Conservation (phyloP, 1,139 yeast species). For the Blastobotrys apis region DNA sequence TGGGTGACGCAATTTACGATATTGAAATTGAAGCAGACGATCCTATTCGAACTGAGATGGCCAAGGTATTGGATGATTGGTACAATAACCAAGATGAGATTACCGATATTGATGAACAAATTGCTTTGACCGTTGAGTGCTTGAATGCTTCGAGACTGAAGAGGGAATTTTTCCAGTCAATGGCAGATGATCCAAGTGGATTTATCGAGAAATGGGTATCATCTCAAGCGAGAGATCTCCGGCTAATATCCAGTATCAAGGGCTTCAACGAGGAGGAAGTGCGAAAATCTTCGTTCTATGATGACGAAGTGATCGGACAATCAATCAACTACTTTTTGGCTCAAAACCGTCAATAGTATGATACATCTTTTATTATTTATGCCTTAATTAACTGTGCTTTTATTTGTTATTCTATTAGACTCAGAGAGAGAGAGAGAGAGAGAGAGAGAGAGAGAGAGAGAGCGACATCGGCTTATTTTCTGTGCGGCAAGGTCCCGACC, state of each 20-base stretch:
- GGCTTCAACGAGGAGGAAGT: slow-evolving; percentile 89
- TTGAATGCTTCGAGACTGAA: slow-evolving; percentile 61
- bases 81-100: slow-evolving; percentile 49
- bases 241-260: slow-evolving; percentile 77
- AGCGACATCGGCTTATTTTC: neutral
- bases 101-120: slow-evolving; percentile 54
- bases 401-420: too few species aligned
- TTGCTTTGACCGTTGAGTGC: slow-evolving; percentile 59
- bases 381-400: too few species aligned
- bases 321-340: slow-evolving; percentile 59
- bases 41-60: slow-evolving; percentile 45
- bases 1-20: slow-evolving; percentile 79
- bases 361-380: neutral
- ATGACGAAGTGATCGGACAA: slow-evolving; percentile 69
- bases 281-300: slow-evolving; percentile 76
- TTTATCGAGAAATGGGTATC: slow-evolving; percentile 71
- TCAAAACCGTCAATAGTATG: slow-evolving; percentile 1
- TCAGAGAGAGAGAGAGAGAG: too few species aligned
- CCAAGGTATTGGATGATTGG: slow-evolving; percentile 42
- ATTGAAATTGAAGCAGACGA: slow-evolving; percentile 61
- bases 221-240: slow-evolving; percentile 70
- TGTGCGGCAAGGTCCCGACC: neutral
- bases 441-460: too few species aligned
- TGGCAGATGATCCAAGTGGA: slow-evolving; percentile 71
- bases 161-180: slow-evolving; percentile 66